Base-by-base conservation (phyloP, 2,329 filamentous ascomycete genomes). In the Ophiostoma piceae region DNA sequence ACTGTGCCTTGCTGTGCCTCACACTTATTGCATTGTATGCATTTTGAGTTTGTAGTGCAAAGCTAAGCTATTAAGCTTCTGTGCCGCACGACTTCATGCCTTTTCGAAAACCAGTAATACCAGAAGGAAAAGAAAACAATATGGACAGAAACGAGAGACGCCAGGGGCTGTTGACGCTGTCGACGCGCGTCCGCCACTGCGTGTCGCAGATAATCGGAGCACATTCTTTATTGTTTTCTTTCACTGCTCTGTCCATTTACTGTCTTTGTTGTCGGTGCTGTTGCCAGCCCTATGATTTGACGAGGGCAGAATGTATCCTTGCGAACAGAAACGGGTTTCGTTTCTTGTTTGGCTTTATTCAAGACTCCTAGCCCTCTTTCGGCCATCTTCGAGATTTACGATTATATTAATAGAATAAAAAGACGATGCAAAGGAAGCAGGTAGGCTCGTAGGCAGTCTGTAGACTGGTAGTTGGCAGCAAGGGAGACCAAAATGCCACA, bases 1-100 rank as follows among this genome's bases (percentile, higher is more conserved):
- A 26, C 51, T 26, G 51, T 57, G 51, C n/a, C 51, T 26, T 57
- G 22, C 51, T 57, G 51, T 57, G 51, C 51, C 51, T 57, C 51
- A 12, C 22, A 12, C 51, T 57, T 26, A 4, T 26, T 7, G 35
- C 35, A 2, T 4, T 41, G 11, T 41, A n/a, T 47, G 43, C 43
- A 47, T 47, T 43, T 47, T n/a, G 19, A 7, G 43, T 47, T n/a
- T 47, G 43, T 47, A 9, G 19, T 19, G 7, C 16, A 47, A 16
- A 19, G 43, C 19, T n/a, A 57, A 57, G 51, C 51, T 22, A 57
- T 57, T 57, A 12, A 57, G 22, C 7, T 57, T 57, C 51, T 57
- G 9, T 57, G 51, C 51, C 51, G n/a, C n/a, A 26, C 51, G 11
- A 57, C n/a, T 57, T 57, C 2, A 29, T 57, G 51, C 51, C 43